A percentile compares a stretch with the other conserved stretches of the same genome.
These are phyloP conservation scores for Cornus suecica DNA, from an alignment of 148 eudicot species.

Conservation along the genomic window DNA sequence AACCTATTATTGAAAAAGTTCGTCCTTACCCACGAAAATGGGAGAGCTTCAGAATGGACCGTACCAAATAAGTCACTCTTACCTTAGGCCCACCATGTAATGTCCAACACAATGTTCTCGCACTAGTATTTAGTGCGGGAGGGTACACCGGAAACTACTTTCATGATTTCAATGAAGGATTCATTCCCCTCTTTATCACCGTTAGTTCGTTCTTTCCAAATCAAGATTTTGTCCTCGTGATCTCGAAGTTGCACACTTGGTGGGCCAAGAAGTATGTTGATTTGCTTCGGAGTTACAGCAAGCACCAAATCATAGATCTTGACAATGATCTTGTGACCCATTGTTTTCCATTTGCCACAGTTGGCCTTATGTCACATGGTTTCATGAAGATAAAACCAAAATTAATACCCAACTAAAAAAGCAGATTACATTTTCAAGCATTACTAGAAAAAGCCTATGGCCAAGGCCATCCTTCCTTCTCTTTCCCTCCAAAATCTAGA, in stretches of 20 bases:
- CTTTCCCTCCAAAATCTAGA: conserved; percentile 6
- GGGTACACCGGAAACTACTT: conserved; percentile 59
- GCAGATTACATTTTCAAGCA: conserved; percentile 33
- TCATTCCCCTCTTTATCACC: conserved; percentile 62
- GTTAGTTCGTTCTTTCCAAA: conserved; percentile 33
- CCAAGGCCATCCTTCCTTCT: conserved; percentile 8
- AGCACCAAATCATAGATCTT: conserved; percentile 33
- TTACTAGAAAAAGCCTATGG: conserved; percentile 33
- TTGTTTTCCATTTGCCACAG: conserved; percentile 46
- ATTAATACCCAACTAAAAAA: conserved; percentile 16
- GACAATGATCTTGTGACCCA: conserved; percentile 38
- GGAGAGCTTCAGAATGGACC: conserved; percentile 36
- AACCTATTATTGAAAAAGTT: conserved; percentile 28
- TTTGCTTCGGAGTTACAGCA: conserved; percentile 31
- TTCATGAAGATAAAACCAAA: conserved; percentile 44
- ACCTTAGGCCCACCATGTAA: conserved; percentile 36
- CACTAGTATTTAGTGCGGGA: conserved; percentile 51
- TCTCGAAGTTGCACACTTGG: conserved; percentile 43
- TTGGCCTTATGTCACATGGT: conserved; percentile 61
- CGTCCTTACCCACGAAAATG: conserved; percentile 63
- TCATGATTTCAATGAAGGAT: conserved; percentile 61
- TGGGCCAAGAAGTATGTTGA: conserved; percentile 46
- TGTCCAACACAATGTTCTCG: conserved; percentile 42
- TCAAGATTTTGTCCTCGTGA: conserved; percentile 42
- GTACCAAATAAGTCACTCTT: conserved; percentile 39